Evolutionary conservation across 495 filamentous ascomycete genomes (phyloP).

Genomic region (Geopyxis carbonaria): DNA sequence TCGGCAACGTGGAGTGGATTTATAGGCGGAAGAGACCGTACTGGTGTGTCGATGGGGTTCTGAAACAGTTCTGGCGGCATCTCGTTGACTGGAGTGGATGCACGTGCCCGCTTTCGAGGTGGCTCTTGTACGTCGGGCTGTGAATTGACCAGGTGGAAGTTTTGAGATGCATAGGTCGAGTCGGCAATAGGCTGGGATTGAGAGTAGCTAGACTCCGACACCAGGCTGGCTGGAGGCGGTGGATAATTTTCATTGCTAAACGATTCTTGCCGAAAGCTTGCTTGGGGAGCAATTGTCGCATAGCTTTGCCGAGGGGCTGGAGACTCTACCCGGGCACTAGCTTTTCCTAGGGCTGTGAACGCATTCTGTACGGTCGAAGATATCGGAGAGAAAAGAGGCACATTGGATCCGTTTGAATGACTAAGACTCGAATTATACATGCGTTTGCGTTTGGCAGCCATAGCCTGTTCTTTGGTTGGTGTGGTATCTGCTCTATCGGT

Average conservation of each 20-base stretch:
- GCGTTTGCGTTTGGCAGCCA: constrained; percentile 90
- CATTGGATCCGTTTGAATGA: constrained; percentile 46
- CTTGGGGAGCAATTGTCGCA: constrained; percentile 27
- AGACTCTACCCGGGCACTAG: constrained; percentile 63
- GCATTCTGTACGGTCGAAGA: constrained; percentile 82
- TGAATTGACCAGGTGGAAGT: constrained; percentile 26
- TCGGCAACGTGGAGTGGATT: constrained; percentile 47
- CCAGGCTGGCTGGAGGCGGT: constrained; percentile 38
- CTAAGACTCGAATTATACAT: constrained; percentile 60
- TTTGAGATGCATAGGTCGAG: constrained; percentile 36
- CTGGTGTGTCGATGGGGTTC: constrained; percentile 34
- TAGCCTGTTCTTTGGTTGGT: constrained; percentile 97
- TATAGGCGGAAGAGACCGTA: constrained; percentile 49
- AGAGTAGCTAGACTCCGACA: constrained; percentile 46
- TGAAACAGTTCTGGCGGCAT: constrained; percentile 15
- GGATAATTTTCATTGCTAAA: constrained; percentile 42
- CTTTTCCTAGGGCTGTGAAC: constrained; percentile 83
- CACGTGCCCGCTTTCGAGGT: constrained; percentile 52
- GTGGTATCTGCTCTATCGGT: constrained; percentile 52
- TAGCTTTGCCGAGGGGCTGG: constrained; percentile 47
- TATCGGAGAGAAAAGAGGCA: constrained; percentile 92
- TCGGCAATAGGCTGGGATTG: constrained; percentile 28
- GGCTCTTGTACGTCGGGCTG: constrained; percentile 53
- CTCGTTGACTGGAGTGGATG: constrained; percentile 21
- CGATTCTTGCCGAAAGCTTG: constrained; percentile 17